phyloP scores from a whole-genome alignment of 352 stramenopile species.

The Phytophthora cajani region DNA sequence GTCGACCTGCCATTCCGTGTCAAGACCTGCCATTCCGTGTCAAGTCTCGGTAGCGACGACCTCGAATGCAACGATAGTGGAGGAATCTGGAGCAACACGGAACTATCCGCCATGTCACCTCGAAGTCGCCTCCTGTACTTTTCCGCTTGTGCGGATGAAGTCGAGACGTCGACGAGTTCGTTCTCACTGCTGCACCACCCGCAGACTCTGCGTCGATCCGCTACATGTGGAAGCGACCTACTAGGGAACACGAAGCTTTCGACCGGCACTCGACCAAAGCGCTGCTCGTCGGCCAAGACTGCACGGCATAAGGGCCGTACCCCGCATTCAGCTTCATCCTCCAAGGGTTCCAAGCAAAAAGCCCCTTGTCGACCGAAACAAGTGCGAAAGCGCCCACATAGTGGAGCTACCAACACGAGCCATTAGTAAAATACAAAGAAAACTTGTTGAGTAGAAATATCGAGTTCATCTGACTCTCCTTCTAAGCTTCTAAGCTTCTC shows the following conservation, averaged over 20 bases:
- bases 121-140: constrained; percentile 71
- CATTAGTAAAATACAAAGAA: not conserved
- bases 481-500: constrained; percentile 34
- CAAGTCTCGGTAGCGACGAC: constrained; percentile 32
- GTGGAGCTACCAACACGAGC: constrained; percentile 11
- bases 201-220: constrained; percentile 22
- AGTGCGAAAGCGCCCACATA: constrained; percentile 27
- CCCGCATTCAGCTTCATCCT: not conserved
- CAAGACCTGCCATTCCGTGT: constrained; percentile 32
- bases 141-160: constrained; percentile 47
- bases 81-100: constrained; percentile 8
- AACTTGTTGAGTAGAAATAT: constrained; percentile 10
- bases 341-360: constrained; percentile 7
- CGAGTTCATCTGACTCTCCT: not conserved
- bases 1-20: constrained; percentile 32
- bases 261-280: constrained; percentile 7
- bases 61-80: constrained; percentile 35
- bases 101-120: constrained; percentile 52
- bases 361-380: not conserved
- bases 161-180: constrained; percentile 4
- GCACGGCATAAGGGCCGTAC: constrained; percentile 12
- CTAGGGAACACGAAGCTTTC: not conserved
- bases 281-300: constrained; percentile 37
- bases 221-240: constrained; percentile 21
- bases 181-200: not conserved